These are phyloP conservation scores for Arctium minus DNA, from an alignment of 129 eudicot species.

Conservation along the genomic window DNA sequence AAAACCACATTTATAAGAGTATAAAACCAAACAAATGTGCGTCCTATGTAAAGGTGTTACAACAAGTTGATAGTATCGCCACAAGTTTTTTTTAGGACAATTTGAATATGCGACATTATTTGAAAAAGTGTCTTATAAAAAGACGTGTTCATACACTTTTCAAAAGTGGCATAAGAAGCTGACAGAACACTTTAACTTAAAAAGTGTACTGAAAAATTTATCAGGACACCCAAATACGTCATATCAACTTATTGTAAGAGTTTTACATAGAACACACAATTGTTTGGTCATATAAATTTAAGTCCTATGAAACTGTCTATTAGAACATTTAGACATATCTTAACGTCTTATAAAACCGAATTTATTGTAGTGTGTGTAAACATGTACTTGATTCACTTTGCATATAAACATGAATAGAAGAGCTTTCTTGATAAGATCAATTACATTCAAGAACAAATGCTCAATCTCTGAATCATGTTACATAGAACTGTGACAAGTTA, in stretches of 20 bases:
- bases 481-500: background rate
- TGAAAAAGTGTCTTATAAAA: too few species aligned
- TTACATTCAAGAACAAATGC: background rate
- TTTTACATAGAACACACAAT: background rate
- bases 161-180: background rate
- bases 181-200: too few species aligned
- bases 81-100: constrained; percentile 39
- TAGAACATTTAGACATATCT: background rate
- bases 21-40: background rate
- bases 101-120: too few species aligned
- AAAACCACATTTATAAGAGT: background rate
- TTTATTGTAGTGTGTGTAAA: background rate
- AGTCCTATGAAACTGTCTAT: background rate
- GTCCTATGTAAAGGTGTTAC: background rate
- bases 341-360: background rate
- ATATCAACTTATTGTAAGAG: background rate
- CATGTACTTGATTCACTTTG: background rate
- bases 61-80: background rate
- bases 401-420: background rate
- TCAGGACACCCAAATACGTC: background rate
- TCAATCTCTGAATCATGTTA: background rate
- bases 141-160: background rate
- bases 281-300: background rate
- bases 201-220: too few species aligned
- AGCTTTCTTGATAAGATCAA: background rate